A percentile compares a stretch with the other conserved stretches of the same genome.
Evolutionary conservation across 345 rosid genomes (phyloP).

Genomic region (Bruguiera parviflora): DNA sequence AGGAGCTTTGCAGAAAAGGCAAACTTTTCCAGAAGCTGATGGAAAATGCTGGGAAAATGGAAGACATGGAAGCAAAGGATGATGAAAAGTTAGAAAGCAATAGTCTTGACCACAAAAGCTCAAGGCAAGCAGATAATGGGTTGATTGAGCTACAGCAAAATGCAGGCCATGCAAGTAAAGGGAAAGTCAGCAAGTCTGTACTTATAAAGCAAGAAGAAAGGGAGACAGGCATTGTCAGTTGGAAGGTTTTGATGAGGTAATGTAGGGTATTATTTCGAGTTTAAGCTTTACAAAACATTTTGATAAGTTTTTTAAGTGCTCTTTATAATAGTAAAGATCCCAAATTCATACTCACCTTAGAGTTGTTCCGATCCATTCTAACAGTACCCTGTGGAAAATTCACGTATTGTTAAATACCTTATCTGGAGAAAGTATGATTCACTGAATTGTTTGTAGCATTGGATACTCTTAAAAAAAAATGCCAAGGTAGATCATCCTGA

Average conservation of each 20-base stretch:
- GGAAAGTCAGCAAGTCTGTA: slow-evolving; percentile 70
- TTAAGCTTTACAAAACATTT: neutral
- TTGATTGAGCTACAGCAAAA: slow-evolving; percentile 39
- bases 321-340: neutral
- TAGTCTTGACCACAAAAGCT: slow-evolving; percentile 32
- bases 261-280: neutral
- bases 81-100: slow-evolving; percentile 59
- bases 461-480: no score
- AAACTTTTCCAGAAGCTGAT: slow-evolving; percentile 75
- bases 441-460: no score
- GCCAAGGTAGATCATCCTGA: neutral
- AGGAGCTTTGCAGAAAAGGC: slow-evolving; percentile 66
- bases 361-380: neutral
- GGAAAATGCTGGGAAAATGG: slow-evolving; percentile 99
- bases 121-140: slow-evolving; percentile 49
- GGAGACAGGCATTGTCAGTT: slow-evolving; percentile 88
- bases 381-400: no score
- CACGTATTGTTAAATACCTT: no score
- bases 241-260: slow-evolving; percentile 76
- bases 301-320: neutral
- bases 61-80: slow-evolving; percentile 46
- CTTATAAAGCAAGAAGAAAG: slow-evolving; percentile 96
- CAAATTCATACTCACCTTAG: neutral
- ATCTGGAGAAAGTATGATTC: no score
- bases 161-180: slow-evolving; percentile 34